Evolutionary conservation across 2,329 filamentous ascomycete genomes (phyloP), one percentile per base, ranked within the genome.

Genomic region (Ophiostoma sp.): DNA sequence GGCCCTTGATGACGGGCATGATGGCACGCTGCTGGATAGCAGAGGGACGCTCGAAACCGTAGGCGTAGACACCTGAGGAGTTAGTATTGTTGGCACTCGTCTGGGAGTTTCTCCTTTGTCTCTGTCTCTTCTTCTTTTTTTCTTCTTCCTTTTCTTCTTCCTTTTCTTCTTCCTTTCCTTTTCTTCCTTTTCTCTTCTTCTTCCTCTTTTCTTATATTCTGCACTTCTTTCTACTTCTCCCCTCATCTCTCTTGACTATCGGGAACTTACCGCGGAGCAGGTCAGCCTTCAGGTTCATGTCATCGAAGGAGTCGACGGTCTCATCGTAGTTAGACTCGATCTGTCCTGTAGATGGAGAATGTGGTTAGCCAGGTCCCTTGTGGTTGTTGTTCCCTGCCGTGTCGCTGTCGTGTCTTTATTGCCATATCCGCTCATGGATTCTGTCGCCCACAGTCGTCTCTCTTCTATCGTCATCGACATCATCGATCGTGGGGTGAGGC

Each of bases 291-390:
- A 99, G 88, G 84, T 89, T 89, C 95, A 99, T 99, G 77, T 93
- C 87, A 83, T 99, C 95, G 84, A 99, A 99, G 72, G 93, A 97
- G 84, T 99, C 96, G 82, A 95, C 94, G 78, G 94, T 93, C 88
- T 98, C 93, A 87, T 99, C 95, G 85, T 98, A 99, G 92, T 99
- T 99, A 80, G 93, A 97, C 88, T 99, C 96, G 87, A 99, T 99
- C 85, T 96, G 93, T 83, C 90, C 94, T 97, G 80, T 77, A 79
- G 27, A 27, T 27, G 27, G 27, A 27, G 27, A 27, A 27, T 69
- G 3, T 16, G 66, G 68, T 58, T 52, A 70, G 47, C 12, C 27
- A 27, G 27, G 42, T 36, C 7, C 41, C 49, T 18, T 12, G n/a
- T 64, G 18, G 42, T 62, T 45, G 40, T 58, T n/a, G 45, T 27